Conservation (phyloP, 2,329 filamentous ascomycete species). For the Fusarium sp. region DNA sequence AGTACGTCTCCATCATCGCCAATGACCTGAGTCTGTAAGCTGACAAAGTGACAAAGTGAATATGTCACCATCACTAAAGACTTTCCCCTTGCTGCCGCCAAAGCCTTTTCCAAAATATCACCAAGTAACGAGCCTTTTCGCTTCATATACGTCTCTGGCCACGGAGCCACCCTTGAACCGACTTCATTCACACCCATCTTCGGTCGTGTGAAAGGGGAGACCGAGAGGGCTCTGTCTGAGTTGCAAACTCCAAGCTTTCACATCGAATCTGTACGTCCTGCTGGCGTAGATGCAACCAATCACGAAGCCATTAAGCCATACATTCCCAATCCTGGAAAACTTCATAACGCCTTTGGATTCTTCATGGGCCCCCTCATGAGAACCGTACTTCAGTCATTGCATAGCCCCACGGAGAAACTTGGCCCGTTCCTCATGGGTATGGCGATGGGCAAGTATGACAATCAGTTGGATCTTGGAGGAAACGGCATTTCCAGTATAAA, state of each 20-base stretch:
- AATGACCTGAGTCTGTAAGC: not conserved
- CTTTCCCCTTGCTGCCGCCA: constrained; percentile 26
- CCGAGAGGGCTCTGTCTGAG: constrained; percentile 25
- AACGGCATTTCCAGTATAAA: constrained; percentile 20
- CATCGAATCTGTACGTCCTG: constrained; percentile 29
- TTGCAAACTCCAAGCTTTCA: constrained; percentile 14
- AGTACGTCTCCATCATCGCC: constrained; percentile 4
- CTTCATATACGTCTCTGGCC: constrained; percentile 35
- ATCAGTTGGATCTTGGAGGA: not conserved
- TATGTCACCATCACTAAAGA: constrained; percentile 36
- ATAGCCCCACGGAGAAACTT: constrained; percentile 31
- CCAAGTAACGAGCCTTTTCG: constrained; percentile 27
- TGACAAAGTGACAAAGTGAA: constrained; percentile 6
- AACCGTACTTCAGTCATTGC: constrained; percentile 6
- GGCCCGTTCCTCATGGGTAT: constrained; percentile 27
- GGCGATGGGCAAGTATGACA: constrained; percentile 36
- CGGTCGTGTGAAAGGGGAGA: constrained; percentile 32
- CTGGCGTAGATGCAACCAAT: constrained; percentile 25
- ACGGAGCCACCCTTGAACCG: constrained; percentile 15
- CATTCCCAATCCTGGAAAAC: constrained; percentile 19
- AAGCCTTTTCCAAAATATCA: constrained; percentile 24
- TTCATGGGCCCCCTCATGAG: constrained; percentile 7
- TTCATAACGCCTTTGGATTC: not conserved
- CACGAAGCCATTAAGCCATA: constrained; percentile 28
- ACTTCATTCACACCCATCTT: constrained; percentile 25